These are phyloP conservation scores for Eruca vesicaria DNA, from an alignment of 441 rosid species.

Conservation along the genomic window DNA sequence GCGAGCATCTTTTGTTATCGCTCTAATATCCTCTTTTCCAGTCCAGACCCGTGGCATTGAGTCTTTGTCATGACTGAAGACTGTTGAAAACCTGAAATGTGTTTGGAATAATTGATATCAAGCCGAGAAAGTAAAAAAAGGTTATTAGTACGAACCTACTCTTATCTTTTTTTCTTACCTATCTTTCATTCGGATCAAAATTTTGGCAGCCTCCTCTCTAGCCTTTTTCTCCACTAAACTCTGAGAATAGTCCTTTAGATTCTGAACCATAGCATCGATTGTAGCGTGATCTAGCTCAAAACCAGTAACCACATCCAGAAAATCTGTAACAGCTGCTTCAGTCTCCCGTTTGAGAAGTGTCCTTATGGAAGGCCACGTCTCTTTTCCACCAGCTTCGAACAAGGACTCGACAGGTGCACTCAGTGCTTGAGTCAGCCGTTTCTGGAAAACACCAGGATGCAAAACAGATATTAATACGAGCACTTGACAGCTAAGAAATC, in stretches of 20 bases:
- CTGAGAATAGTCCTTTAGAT: constrained; percentile 55
- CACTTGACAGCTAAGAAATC: constrained; percentile 11
- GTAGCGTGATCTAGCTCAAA: constrained; percentile 63
- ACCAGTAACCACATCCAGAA: constrained; percentile 50
- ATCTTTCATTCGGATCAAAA: constrained; percentile 80
- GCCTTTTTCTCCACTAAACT: constrained; percentile 73
- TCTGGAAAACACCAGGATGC: constrained; percentile 44
- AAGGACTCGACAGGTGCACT: constrained; percentile 60
- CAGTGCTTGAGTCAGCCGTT: constrained; percentile 54
- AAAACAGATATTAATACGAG: background rate
- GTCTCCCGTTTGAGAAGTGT: constrained; percentile 69
- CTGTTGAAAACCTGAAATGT: constrained; percentile 64
- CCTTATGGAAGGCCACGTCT: constrained; percentile 75
- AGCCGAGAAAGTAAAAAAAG: background rate
- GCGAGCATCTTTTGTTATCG: constrained; percentile 71
- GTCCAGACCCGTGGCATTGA: constrained; percentile 88
- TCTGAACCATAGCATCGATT: constrained; percentile 45
- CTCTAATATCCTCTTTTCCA: constrained; percentile 76
- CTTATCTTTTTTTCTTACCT: constrained; percentile 40
- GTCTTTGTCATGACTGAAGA: constrained; percentile 69
- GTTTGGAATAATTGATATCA: constrained; percentile 14
- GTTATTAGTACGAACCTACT: background rate
- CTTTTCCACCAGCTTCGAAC: constrained; percentile 60
- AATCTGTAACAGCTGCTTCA: constrained; percentile 46
- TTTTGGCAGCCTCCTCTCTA: constrained; percentile 72